Conservation (phyloP, 768 basidiomycete species). For the Boletus subcaerulescens region DNA sequence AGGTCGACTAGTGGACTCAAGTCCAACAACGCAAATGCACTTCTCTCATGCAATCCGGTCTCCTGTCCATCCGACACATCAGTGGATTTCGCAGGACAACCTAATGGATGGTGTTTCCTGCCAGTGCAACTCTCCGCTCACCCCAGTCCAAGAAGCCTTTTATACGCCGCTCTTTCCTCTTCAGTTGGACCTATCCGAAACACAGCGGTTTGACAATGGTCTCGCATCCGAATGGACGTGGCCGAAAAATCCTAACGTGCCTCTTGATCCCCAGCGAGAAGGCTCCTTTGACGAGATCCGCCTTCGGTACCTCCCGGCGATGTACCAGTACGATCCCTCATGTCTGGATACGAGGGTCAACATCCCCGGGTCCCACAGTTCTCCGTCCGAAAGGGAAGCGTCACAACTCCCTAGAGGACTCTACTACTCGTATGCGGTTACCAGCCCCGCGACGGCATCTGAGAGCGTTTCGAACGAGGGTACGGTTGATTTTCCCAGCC, state of each 20-base stretch:
- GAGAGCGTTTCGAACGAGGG: conserved; percentile 4
- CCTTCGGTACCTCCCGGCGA: conserved; percentile 5
- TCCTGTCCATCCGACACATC: conserved; percentile 15
- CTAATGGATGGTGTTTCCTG: conserved; percentile 4
- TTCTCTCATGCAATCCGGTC: conserved; percentile 10
- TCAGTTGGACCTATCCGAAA: conserved; percentile 19
- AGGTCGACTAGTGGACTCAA: conserved; percentile 19
- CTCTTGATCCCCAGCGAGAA: conserved; percentile 2
- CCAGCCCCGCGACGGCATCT: conserved; percentile 3
- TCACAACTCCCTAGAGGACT: conserved; percentile 8
- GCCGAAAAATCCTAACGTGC: conserved; percentile 13
- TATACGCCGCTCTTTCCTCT: conserved; percentile 27
- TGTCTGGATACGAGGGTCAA: conserved; percentile 4
- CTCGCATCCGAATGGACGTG: conserved; percentile 16
- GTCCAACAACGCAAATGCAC: conserved; percentile 7
- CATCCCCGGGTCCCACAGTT: conserved; percentile 3
- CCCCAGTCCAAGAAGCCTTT: conserved; percentile 30
- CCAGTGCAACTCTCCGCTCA: conserved; percentile 9
- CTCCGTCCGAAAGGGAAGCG: conserved; percentile 11
- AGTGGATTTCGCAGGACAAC: conserved; percentile 13
- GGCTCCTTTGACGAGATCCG: conserved; percentile 6
- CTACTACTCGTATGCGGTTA: conserved; percentile 1
- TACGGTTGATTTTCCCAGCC: background rate
- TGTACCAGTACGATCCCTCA: conserved; percentile 3
- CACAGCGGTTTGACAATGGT: background rate